These are phyloP conservation scores for Gnetum montanum DNA, from an alignment of 75 land plant genomes.

Conservation along the genomic window DNA sequence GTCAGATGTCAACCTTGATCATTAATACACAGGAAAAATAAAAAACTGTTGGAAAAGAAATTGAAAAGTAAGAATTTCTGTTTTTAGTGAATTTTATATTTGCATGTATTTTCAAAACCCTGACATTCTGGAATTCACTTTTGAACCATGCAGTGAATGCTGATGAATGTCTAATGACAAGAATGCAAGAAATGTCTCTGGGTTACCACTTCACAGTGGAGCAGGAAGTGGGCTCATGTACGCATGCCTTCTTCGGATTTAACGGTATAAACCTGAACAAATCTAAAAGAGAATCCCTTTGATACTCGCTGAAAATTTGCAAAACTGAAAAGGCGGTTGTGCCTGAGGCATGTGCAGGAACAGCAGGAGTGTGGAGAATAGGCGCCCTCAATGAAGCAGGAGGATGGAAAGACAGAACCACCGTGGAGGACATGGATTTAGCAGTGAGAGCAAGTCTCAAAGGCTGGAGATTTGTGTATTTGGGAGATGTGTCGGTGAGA, in stretches of 20 bases:
- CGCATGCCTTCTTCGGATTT: slow-evolving; percentile 81
- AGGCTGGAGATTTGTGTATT: slow-evolving; percentile 63
- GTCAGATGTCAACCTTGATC: too few species aligned
- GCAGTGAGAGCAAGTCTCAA: slow-evolving; percentile 74
- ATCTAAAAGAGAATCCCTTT: slow-evolving; percentile 7
- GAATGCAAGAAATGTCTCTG: slow-evolving; percentile 44
- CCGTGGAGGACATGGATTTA: slow-evolving; percentile 85
- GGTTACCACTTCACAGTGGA: slow-evolving; percentile 37
- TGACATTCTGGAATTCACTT: too few species aligned
- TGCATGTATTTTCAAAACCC: too few species aligned
- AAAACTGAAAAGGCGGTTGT: too few species aligned
- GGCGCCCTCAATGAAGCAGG: slow-evolving; percentile 63
- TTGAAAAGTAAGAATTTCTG: too few species aligned
- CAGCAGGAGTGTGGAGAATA: slow-evolving; percentile 77
- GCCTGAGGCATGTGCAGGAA: slow-evolving; percentile 53
- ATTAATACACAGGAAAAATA: too few species aligned
- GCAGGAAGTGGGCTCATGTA: slow-evolving; percentile 34
- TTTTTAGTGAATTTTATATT: too few species aligned
- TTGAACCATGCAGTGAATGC: slow-evolving; percentile 60
- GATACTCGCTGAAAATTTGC: neutral
- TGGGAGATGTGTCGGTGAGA: slow-evolving; percentile 32
- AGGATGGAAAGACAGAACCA: slow-evolving; percentile 84
- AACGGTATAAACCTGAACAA: slow-evolving; percentile 38
- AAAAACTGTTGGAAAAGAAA: too few species aligned
- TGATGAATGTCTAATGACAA: slow-evolving; percentile 37